A percentile compares a stretch with the other conserved stretches of the same genome.
These are phyloP conservation scores for Cryoendolithus antarcticus DNA, from an alignment of 2,329 filamentous ascomycete species.

Conservation along the genomic window DNA sequence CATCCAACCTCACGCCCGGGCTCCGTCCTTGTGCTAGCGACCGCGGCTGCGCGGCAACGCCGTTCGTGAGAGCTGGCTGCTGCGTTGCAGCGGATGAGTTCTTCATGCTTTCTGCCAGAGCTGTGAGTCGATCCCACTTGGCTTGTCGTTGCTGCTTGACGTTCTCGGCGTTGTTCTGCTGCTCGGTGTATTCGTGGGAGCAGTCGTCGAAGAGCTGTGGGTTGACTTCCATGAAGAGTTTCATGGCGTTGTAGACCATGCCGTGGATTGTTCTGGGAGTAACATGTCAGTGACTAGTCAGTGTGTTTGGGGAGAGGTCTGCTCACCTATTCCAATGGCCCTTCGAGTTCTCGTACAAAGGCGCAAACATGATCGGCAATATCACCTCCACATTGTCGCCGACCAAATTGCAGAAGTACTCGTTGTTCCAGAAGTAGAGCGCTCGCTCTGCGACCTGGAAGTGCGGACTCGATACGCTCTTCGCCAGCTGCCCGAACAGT, in stretches of 20 bases:
- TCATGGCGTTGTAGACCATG: conserved; percentile 99
- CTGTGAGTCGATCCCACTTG: conserved; percentile 78
- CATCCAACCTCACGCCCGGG: conserved; percentile 44
- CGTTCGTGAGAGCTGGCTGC: conserved; percentile 8
- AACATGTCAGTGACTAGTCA: conserved; percentile 3
- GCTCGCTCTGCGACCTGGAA: conserved; percentile 97
- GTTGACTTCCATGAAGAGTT: conserved; percentile 99
- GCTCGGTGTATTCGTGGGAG: conserved; percentile 93
- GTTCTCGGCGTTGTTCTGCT: conserved; percentile 82
- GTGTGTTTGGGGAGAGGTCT: background rate
- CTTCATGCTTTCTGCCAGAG: conserved; percentile 52
- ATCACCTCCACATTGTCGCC: conserved; percentile 99
- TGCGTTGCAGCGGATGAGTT: conserved; percentile 13
- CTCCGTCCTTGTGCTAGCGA: conserved; percentile 21
- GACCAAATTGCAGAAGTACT: conserved; percentile 98
- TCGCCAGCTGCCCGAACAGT: conserved; percentile 91
- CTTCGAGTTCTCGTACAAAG: conserved; percentile 96
- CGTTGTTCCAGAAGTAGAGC: conserved; percentile 99
- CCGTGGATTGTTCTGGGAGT: conserved; percentile 80
- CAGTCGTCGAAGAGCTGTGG: conserved; percentile 97
- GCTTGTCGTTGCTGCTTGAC: conserved; percentile 69
- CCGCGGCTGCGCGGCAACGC: conserved; percentile 18
- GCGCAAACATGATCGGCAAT: conserved; percentile 97
- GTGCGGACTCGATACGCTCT: conserved; percentile 94
- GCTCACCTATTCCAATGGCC: conserved; percentile 94